Evolutionary conservation across 225 moss, liverwort and hornwort genomes (phyloP).

Genomic region (Pleurozium schreberi): DNA sequence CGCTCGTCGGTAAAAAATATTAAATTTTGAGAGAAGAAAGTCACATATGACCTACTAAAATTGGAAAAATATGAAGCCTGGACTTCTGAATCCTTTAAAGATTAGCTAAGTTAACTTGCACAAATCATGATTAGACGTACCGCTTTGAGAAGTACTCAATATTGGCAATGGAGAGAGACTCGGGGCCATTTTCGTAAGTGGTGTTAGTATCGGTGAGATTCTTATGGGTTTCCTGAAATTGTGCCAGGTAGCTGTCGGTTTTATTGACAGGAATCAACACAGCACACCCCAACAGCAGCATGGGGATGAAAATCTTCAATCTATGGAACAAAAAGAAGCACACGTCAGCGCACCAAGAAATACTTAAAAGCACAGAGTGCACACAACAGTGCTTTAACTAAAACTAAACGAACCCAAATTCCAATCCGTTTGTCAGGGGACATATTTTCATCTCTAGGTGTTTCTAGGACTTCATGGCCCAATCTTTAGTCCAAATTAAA

Average conservation of each 20-base stretch:
- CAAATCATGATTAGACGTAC: background rate
- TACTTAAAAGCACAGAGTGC: background rate
- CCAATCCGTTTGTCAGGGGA: background rate
- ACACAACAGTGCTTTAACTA: background rate
- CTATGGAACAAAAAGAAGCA: conserved; percentile 12
- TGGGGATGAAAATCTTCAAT: conserved; percentile 75
- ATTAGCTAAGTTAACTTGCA: background rate
- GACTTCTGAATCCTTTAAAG: background rate
- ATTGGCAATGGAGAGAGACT: conserved; percentile 73
- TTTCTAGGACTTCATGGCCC: background rate
- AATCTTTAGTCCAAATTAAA: background rate
- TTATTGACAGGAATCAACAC: conserved; percentile 67
- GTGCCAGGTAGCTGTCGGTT: conserved; percentile 40
- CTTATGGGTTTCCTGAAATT: background rate
- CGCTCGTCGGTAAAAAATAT: background rate
- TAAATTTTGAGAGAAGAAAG: background rate
- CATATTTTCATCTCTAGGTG: background rate
- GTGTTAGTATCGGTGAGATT: background rate
- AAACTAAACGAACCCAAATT: background rate
- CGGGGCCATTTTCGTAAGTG: background rate
- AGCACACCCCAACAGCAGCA: conserved; percentile 45
- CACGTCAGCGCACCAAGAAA: background rate
- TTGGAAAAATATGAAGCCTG: background rate
- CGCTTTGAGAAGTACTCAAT: conserved; percentile 40
- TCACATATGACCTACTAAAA: background rate